phyloP scores from a whole-genome alignment of 495 filamentous ascomycete species.

The Neurospora africana region DNA sequence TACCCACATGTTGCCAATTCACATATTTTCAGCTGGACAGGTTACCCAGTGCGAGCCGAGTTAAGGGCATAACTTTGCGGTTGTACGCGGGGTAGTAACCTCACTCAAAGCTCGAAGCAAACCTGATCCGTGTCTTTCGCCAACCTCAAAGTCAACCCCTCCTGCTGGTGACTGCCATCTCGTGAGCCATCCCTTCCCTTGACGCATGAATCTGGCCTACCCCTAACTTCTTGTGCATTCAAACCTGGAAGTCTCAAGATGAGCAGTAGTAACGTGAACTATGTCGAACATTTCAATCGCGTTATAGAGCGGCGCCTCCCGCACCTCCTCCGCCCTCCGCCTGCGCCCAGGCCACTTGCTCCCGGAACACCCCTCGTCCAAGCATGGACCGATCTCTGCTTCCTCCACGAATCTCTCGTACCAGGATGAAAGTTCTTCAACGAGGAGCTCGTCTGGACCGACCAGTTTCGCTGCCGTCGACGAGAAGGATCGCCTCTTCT shows the following conservation, averaged over 20 bases:
- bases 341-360: background rate
- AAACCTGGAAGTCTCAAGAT: background rate
- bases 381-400: background rate
- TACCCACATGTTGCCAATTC: background rate
- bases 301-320: background rate
- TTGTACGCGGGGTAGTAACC: background rate
- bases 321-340: background rate
- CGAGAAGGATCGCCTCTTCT: background rate
- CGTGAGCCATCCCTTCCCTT: background rate
- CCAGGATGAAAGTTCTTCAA: too few species aligned
- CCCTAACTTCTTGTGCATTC: background rate
- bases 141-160: background rate
- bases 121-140: background rate
- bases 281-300: background rate
- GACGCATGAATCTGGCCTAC: background rate
- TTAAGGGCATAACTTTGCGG: background rate
- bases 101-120: background rate
- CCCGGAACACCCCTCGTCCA: background rate
- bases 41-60: background rate
- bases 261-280: background rate
- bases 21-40: background rate
- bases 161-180: background rate
- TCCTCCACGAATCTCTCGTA: background rate
- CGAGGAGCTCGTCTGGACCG: background rate
- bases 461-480: background rate